Percentiles rank a stretch among this genome's conserved stretches.
phyloP scores from a whole-genome alignment of 345 rosid species.

The Dipteronia sinensis region DNA sequence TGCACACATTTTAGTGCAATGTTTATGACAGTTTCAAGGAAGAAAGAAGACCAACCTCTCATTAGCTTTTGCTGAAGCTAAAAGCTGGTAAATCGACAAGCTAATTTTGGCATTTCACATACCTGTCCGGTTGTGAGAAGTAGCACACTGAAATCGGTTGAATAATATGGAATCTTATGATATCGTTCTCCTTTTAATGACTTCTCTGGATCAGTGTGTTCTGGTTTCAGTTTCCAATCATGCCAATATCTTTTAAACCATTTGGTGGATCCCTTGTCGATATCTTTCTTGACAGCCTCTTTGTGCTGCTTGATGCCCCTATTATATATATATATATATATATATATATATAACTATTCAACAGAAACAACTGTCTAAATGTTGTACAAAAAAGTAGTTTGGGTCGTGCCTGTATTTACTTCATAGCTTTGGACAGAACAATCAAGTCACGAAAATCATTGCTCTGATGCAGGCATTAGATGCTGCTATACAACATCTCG shows the following conservation, averaged over 20 bases:
- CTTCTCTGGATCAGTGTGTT: no score
- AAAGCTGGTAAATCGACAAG: no score
- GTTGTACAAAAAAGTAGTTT: background rate
- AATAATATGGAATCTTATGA: background rate
- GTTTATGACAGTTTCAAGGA: background rate
- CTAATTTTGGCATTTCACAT: background rate
- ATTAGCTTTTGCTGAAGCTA: no score
- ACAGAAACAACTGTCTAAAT: no score
- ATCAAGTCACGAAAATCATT: background rate
- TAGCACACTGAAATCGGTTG: background rate
- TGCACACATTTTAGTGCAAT: background rate
- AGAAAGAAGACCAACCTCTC: no score
- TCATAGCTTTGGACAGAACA: background rate
- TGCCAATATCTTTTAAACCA: background rate
- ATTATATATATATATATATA: no score
- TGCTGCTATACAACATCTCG: slow-evolving; percentile 45
- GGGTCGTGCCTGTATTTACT: background rate
- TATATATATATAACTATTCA: no score
- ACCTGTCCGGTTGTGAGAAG: background rate
- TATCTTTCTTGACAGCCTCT: background rate
- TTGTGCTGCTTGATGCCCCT: background rate
- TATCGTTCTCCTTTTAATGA: no score
- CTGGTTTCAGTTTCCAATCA: background rate
- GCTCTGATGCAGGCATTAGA: slow-evolving; percentile 35
- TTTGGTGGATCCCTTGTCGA: background rate